Evolutionary conservation across 768 basidiomycete species (phyloP).

Genomic region (Daedalea quercina): DNA sequence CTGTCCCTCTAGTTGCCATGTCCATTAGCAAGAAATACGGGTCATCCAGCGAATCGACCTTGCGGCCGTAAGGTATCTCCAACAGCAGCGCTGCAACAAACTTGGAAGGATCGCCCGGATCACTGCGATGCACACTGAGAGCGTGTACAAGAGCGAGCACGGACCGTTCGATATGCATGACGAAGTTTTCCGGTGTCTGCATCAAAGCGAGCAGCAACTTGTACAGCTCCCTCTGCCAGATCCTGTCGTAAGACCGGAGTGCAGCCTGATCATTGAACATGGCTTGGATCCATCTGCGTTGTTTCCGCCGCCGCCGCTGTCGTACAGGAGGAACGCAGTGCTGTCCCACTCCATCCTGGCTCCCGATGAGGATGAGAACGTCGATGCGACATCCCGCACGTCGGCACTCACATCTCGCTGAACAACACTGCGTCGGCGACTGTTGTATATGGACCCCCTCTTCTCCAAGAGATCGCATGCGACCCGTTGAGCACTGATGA

Average conservation of each 20-base stretch:
- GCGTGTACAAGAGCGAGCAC: too few relatives aligned
- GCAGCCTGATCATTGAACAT: slow-evolving; percentile 14
- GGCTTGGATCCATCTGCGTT: slow-evolving; percentile 21
- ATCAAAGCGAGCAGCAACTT: slow-evolving; percentile 20
- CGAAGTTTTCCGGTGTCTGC: slow-evolving; percentile 18
- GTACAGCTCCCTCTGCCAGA: slow-evolving; percentile 14
- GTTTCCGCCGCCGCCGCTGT: slow-evolving; percentile 22
- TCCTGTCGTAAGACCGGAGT: not conserved
- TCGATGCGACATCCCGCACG: too few relatives aligned
- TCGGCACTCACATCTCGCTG: slow-evolving; percentile 17
- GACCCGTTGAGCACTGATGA: slow-evolving; percentile 25
- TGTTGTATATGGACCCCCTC: slow-evolving; percentile 26
- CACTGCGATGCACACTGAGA: too few relatives aligned
- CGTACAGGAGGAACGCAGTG: slow-evolving; percentile 11
- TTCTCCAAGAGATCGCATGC: slow-evolving; percentile 29
- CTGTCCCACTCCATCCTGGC: slow-evolving; percentile 15
- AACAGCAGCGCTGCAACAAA: slow-evolving; percentile 24
- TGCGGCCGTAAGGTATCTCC: slow-evolving; percentile 27
- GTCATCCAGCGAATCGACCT: slow-evolving; percentile 24
- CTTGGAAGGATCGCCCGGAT: slow-evolving; percentile 11
- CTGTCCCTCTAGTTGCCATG: slow-evolving; percentile 16
- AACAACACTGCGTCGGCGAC: slow-evolving; percentile 23
- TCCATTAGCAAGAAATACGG: slow-evolving; percentile 22
- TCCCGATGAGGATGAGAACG: too few relatives aligned
- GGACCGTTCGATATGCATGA: slow-evolving; percentile 11